Evolutionary conservation across 805 yeast species (phyloP).

Genomic region (Ogataea neopini): DNA sequence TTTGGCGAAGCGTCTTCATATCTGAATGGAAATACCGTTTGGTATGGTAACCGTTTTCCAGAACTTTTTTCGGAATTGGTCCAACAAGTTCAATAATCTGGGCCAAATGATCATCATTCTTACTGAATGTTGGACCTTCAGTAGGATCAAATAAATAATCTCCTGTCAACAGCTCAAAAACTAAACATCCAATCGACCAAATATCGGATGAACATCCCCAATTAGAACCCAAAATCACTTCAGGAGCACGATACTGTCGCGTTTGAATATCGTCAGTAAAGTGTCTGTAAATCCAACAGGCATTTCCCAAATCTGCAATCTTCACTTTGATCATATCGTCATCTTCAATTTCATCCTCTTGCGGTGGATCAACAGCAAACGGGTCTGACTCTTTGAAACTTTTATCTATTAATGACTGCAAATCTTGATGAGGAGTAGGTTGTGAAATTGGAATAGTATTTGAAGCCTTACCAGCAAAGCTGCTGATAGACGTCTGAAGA

Average conservation of each 20-base stretch:
- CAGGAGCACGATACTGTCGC: constrained; percentile 91
- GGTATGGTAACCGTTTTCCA: constrained; percentile 62
- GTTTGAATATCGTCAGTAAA: constrained; percentile 90
- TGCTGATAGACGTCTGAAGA: constrained; percentile 17
- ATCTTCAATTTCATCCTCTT: constrained; percentile 38
- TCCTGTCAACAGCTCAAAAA: constrained; percentile 90
- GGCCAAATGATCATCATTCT: constrained; percentile 96
- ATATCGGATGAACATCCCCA: constrained; percentile 97
- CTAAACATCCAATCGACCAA: constrained; percentile 93
- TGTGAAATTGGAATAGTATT: constrained; percentile 9
- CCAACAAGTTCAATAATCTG: constrained; percentile 74
- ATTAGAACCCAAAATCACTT: constrained; percentile 69
- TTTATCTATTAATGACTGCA: constrained; percentile 43
- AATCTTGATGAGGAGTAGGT: constrained; percentile 26
- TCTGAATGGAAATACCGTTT: constrained; percentile 37
- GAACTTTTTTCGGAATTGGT: constrained; percentile 53
- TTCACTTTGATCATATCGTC: constrained; percentile 70
- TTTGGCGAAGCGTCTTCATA: constrained; percentile 59
- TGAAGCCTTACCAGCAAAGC: constrained; percentile 16
- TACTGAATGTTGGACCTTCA: constrained; percentile 70
- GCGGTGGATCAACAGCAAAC: constrained; percentile 36
- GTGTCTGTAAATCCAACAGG: constrained; percentile 79
- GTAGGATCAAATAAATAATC: constrained; percentile 93
- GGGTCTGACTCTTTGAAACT: constrained; percentile 36
- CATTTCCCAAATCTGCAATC: constrained; percentile 92